Evolutionary conservation across 768 basidiomycete genomes (phyloP).

Genomic region (Chlorophyllum brunneum): DNA sequence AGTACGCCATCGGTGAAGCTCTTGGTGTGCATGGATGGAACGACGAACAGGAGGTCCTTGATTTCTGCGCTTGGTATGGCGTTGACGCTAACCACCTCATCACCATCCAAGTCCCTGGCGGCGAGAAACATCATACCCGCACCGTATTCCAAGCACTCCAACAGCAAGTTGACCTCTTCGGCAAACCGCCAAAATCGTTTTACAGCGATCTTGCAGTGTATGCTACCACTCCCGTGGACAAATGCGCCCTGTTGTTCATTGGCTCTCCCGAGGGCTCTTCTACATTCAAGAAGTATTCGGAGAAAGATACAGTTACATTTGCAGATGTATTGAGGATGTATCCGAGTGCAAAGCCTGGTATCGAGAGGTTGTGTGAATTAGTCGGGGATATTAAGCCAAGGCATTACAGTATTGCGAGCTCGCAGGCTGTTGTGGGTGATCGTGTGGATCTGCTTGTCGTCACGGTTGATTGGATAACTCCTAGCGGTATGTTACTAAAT

Average conservation of each 20-base stretch:
- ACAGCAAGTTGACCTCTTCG: conserved; percentile 96
- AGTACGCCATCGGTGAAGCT: conserved; percentile 95
- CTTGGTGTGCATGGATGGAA: conserved; percentile 99
- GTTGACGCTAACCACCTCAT: conserved; percentile 76
- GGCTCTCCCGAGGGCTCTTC: conserved; percentile 86
- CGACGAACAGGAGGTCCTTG: conserved; percentile 78
- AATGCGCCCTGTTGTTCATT: conserved; percentile 84
- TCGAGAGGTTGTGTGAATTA: conserved; percentile 84
- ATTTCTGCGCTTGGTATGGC: conserved; percentile 93
- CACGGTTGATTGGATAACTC: conserved; percentile 90
- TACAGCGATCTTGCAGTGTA: conserved; percentile 82
- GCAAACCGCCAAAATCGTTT: conserved; percentile 93
- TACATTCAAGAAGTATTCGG: conserved; percentile 93
- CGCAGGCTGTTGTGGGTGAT: conserved; percentile 93
- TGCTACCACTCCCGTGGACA: conserved; percentile 67
- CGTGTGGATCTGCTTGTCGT: conserved; percentile 94
- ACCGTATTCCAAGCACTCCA: conserved; percentile 95
- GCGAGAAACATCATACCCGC: conserved; percentile 80
- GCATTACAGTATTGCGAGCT: conserved; percentile 97
- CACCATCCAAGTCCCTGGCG: conserved; percentile 69
- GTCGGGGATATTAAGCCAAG: conserved; percentile 95
- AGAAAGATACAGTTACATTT: conserved; percentile 93
- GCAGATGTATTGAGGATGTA: conserved; percentile 81
- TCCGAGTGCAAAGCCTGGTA: conserved; percentile 71
- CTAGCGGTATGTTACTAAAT: conserved; percentile 56